phyloP scores from a whole-genome alignment of 371 early-diverging fungal species.

The Circinella minor region DNA sequence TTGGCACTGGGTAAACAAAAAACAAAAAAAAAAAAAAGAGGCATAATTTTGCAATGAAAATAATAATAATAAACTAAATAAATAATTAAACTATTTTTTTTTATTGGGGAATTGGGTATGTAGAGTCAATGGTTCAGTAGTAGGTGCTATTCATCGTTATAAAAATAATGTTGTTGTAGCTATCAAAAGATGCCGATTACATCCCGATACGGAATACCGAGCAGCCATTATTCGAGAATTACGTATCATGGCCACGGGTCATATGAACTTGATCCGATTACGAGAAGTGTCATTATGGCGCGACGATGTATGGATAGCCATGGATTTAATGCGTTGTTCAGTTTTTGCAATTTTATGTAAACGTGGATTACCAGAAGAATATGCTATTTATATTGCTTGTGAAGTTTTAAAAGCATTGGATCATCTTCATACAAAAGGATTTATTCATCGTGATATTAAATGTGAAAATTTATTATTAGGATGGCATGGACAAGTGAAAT shows the following conservation, averaged over 20 bases:
- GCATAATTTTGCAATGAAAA: no score
- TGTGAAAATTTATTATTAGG: slow-evolving; percentile 56
- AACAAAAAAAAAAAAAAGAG: no score
- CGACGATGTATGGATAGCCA: slow-evolving; percentile 50
- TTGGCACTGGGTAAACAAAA: slow-evolving; percentile 45
- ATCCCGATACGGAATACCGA: slow-evolving; percentile 50
- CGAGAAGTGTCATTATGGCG: slow-evolving; percentile 46
- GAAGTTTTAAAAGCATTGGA: slow-evolving; percentile 46
- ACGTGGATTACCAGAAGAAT: slow-evolving; percentile 49
- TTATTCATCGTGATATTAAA: slow-evolving; percentile 56
- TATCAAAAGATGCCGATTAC: slow-evolving; percentile 51
- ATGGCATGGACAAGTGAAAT: slow-evolving; percentile 52
- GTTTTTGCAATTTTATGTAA: slow-evolving; percentile 53
- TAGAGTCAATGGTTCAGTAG: slow-evolving; percentile 54
- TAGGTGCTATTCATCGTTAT: slow-evolving; percentile 39
- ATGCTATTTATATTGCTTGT: slow-evolving; percentile 41
- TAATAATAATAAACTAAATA: no score
- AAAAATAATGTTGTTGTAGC: slow-evolving; percentile 38
- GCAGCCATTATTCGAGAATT: slow-evolving; percentile 50
- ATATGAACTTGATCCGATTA: slow-evolving; percentile 45
- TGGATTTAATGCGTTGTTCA: slow-evolving; percentile 54
- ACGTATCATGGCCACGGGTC: slow-evolving; percentile 51
- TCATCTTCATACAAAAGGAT: slow-evolving; percentile 48
- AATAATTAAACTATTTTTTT: no score
- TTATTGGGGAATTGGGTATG: background rate